A percentile compares a stretch with the other conserved stretches of the same genome.
phyloP scores from a whole-genome alignment of 208 protist genomes.

The Phytomonas francai region DNA sequence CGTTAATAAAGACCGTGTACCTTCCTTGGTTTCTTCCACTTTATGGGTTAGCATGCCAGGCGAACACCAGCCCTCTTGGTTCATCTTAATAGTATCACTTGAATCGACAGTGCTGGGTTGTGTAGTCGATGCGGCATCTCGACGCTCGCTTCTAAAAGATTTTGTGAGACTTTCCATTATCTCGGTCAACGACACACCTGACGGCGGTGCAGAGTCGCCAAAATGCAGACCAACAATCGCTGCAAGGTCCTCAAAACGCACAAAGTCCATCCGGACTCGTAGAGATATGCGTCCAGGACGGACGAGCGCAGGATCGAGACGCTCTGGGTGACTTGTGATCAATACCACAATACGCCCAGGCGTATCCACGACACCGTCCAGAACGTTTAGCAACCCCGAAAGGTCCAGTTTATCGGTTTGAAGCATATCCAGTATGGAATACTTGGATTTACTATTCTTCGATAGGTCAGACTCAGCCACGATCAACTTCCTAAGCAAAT shows the following conservation, averaged over 20 bases:
- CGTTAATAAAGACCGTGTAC: not conserved
- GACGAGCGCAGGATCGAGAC: slow-evolving; percentile 82
- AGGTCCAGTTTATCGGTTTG: slow-evolving; percentile 68
- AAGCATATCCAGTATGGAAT: slow-evolving; percentile 31
- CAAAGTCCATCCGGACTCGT: slow-evolving; percentile 65
- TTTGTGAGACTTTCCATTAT: slow-evolving; percentile 17
- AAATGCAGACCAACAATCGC: slow-evolving; percentile 79
- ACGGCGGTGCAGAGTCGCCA: slow-evolving; percentile 24
- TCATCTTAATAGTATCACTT: not conserved
- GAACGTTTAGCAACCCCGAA: slow-evolving; percentile 82
- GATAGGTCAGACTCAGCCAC: slow-evolving; percentile 1
- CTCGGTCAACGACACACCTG: slow-evolving; percentile 12
- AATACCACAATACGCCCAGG: slow-evolving; percentile 83
- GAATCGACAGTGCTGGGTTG: not conserved
- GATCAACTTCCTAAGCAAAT: not conserved
- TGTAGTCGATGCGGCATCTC: not conserved
- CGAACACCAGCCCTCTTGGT: not conserved
- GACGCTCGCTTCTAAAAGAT: not conserved
- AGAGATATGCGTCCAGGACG: slow-evolving; percentile 80
- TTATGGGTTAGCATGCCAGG: not conserved
- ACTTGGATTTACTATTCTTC: slow-evolving; percentile 9
- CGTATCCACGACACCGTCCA: slow-evolving; percentile 86
- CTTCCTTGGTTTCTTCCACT: not conserved
- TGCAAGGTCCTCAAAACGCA: slow-evolving; percentile 35
- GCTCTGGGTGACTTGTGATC: slow-evolving; percentile 82